Evolutionary conservation across 176 grass and related monocot species (phyloP).

Genomic region (Rhynchospora breviuscula): DNA sequence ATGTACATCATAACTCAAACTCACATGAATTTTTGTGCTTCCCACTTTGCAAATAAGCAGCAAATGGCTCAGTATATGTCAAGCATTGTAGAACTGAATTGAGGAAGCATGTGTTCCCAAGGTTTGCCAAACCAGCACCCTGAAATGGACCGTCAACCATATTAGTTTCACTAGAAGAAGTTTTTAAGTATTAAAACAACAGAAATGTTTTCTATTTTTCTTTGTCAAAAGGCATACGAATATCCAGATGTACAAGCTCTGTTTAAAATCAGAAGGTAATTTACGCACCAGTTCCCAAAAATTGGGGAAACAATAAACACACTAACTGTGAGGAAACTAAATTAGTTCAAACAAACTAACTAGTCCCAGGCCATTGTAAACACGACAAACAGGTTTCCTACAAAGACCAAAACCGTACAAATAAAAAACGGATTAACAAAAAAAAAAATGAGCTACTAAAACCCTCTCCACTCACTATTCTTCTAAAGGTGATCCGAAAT

Average conservation of each 20-base stretch:
- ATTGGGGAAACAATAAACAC: neutral
- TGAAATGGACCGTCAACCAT: slow-evolving; percentile 28
- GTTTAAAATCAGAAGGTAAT: neutral
- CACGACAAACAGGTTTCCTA: neutral
- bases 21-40: slow-evolving; percentile 89
- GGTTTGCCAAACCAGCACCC: slow-evolving; percentile 95
- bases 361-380: neutral
- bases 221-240: neutral
- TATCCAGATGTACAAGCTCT: neutral
- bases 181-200: neutral
- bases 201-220: neutral
- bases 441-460: neutral
- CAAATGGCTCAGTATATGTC: slow-evolving; percentile 94
- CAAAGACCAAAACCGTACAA: neutral
- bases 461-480: slow-evolving; percentile 62
- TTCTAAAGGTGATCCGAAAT: slow-evolving; percentile 79
- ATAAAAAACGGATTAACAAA: neutral
- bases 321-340: neutral
- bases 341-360: slow-evolving; percentile 7
- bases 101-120: slow-evolving; percentile 97
- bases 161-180: slow-evolving; percentile 12
- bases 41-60: slow-evolving; percentile 95
- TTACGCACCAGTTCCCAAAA: neutral
- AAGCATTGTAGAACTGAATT: slow-evolving; percentile 97
- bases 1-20: slow-evolving; percentile 25